Base-by-base conservation (phyloP, 306 rosid species). In the Medicago lupulina region DNA sequence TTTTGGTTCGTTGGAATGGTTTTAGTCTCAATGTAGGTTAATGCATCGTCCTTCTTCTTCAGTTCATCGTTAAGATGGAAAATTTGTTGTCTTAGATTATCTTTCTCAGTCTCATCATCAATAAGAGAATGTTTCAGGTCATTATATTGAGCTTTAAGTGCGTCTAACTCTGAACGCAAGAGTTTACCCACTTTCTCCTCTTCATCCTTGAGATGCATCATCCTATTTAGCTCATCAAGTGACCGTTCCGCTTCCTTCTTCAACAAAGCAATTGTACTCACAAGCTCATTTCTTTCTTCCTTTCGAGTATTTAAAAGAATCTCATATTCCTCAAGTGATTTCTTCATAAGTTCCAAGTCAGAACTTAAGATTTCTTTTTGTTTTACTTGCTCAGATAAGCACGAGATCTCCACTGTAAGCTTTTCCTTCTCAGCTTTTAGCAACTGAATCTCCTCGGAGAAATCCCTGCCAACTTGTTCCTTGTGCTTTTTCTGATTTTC, bases 81-180 rank as follows among this genome's bases (percentile, higher is more conserved):
- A 16, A 90, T 82, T 80, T 90, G 90, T 55, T 80, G 86, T 75
- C 82, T 80, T 50, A 95, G 92, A 18, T 83, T 84, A 75, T 82
- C 92, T 78, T 91, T 94, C 90, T 90, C 97, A 43, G 60, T 59
- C 84, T 88, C 97, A 51, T 89, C 93, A 70, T 92, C 88, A 17
- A 62, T 68, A 60, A 82, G 77, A 44, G 93, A 85, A 71, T 64
- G 78, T 70, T 84, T 86, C 70, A 94, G 79, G 87, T 83, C 87
- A 62, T 55, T 69, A 64, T 70, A 84, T 75, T 85, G 92, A 82
- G 85, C 79, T 85, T 80, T 89, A 65, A 87, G 86, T 62, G 69
- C 83, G 67, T 90, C 93, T 79, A 87, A 72, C 84, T 92, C 96
- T 7, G 83, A 84, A 53, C 83, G 83, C 82, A 89, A 77, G 70